Conservation (phyloP, 495 filamentous ascomycete genomes). For the Arthonia radiata region DNA sequence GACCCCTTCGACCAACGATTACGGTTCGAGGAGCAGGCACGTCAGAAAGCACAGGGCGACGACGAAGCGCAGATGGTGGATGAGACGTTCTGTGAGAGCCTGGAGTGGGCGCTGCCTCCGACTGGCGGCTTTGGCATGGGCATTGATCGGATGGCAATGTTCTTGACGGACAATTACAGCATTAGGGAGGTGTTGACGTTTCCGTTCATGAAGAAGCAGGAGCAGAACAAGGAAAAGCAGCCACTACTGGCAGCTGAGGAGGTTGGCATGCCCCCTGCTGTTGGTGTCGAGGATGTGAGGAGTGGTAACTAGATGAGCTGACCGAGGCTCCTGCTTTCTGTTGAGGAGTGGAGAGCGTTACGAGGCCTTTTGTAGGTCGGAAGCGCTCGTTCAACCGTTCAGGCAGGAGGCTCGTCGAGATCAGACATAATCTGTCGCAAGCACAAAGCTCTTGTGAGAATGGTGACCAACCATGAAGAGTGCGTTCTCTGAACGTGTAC, state of each 20-base stretch:
- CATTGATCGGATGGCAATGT: slow-evolving; percentile 92
- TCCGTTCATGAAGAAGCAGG: slow-evolving; percentile 41
- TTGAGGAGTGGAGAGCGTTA: too few relatives aligned
- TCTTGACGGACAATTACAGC: slow-evolving; percentile 79
- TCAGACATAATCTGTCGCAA: too few relatives aligned
- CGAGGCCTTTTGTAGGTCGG: too few relatives aligned
- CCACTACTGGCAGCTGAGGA: slow-evolving; percentile 50
- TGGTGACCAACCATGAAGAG: too few relatives aligned
- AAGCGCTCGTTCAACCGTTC: too few relatives aligned
- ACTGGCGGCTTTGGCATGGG: slow-evolving; percentile 96
- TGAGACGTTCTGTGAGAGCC: slow-evolving; percentile 65
- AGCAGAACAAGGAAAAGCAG: slow-evolving; percentile 23
- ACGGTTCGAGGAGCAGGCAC: slow-evolving; percentile 88
- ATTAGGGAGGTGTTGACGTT: slow-evolving; percentile 95
- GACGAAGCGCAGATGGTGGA: slow-evolving; percentile 92
- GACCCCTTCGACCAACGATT: slow-evolving; percentile 84
- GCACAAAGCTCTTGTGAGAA: too few relatives aligned
- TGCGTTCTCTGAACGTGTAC: too few relatives aligned
- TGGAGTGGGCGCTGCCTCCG: slow-evolving; percentile 76
- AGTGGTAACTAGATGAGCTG: too few relatives aligned
- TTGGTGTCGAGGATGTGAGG: too few relatives aligned
- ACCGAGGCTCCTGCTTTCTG: too few relatives aligned
- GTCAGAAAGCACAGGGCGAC: slow-evolving; percentile 88
- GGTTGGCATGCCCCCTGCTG: slow-evolving; percentile 31
- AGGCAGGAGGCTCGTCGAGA: too few relatives aligned